A percentile compares a stretch with the other conserved stretches of the same genome.
These are phyloP conservation scores for Rubroboletus satanas DNA, from an alignment of 768 basidiomycete species.

Conservation along the genomic window DNA sequence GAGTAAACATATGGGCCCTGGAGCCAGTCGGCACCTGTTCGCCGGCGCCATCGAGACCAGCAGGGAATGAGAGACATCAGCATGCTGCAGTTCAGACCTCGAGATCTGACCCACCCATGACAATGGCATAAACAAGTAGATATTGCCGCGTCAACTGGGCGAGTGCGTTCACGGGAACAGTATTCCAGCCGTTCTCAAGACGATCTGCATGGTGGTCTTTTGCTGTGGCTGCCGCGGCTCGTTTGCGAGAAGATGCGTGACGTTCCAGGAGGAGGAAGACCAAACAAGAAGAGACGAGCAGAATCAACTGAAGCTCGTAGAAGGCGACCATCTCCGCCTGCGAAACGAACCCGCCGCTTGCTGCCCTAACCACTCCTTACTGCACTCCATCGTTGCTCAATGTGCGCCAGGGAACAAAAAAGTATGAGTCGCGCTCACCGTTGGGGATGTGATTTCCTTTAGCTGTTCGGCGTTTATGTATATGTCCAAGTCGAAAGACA, in stretches of 20 bases:
- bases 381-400: background rate
- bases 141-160: slow-evolving; percentile 47
- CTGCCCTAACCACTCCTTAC: background rate
- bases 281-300: slow-evolving; percentile 34
- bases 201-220: slow-evolving; percentile 27
- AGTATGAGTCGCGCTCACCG: slow-evolving; percentile 2
- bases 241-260: slow-evolving; percentile 27
- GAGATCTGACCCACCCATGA: slow-evolving; percentile 54
- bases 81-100: background rate
- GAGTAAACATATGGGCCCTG: slow-evolving; percentile 80
- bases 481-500: background rate
- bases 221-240: slow-evolving; percentile 7
- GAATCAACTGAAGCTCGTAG: slow-evolving; percentile 40
- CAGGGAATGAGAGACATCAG: slow-evolving; percentile 2
- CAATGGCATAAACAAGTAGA: slow-evolving; percentile 63
- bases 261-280: slow-evolving; percentile 36
- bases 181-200: slow-evolving; percentile 31
- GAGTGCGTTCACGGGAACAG: slow-evolving; percentile 22
- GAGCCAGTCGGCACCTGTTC: slow-evolving; percentile 69
- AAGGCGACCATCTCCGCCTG: slow-evolving; percentile 29
- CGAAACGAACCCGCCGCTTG: background rate
- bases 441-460: slow-evolving; percentile 1
- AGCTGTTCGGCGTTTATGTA: background rate
- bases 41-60: background rate
- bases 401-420: background rate